Evolutionary conservation across 352 stramenopile genomes (phyloP).

Genomic region (Phytophthora rubi): DNA sequence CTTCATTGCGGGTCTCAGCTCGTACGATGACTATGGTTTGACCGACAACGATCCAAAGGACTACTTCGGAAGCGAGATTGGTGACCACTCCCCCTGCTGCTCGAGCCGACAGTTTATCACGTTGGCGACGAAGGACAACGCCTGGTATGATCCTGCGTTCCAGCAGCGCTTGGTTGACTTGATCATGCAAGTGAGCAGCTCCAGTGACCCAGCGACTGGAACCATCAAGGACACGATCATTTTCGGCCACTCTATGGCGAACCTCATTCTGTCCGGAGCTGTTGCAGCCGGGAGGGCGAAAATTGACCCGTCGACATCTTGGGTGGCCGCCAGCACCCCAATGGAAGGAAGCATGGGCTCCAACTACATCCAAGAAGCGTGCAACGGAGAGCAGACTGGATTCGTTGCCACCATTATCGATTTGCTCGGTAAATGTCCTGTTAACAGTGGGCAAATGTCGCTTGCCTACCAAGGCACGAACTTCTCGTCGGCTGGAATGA

Average conservation of each 20-base stretch:
- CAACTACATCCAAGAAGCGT: conserved; percentile 51
- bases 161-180: conserved; percentile 50
- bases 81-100: conserved; percentile 66
- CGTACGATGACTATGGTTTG: conserved; percentile 40
- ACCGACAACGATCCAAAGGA: conserved; percentile 32
- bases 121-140: conserved; percentile 53
- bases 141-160: conserved; percentile 49
- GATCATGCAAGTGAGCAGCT: conserved; percentile 43
- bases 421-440: conserved; percentile 52
- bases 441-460: conserved; percentile 33
- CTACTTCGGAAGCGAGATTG: conserved; percentile 58
- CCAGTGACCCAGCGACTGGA: conserved; percentile 36
- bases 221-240: conserved; percentile 71
- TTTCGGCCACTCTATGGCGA: conserved; percentile 71
- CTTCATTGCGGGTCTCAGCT: conserved; percentile 63
- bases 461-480: conserved; percentile 43
- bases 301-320: conserved; percentile 41
- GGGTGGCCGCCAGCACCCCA: conserved; percentile 46
- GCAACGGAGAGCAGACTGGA: conserved; percentile 27
- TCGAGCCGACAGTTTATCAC: conserved; percentile 56
- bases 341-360: conserved; percentile 59
- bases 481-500: conserved; percentile 23
- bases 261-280: conserved; percentile 53
- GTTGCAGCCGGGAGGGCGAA: conserved; percentile 40
- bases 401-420: conserved; percentile 37